Evolutionary conservation across 768 basidiomycete species (phyloP).

Genomic region (Sarcodon aspratus): DNA sequence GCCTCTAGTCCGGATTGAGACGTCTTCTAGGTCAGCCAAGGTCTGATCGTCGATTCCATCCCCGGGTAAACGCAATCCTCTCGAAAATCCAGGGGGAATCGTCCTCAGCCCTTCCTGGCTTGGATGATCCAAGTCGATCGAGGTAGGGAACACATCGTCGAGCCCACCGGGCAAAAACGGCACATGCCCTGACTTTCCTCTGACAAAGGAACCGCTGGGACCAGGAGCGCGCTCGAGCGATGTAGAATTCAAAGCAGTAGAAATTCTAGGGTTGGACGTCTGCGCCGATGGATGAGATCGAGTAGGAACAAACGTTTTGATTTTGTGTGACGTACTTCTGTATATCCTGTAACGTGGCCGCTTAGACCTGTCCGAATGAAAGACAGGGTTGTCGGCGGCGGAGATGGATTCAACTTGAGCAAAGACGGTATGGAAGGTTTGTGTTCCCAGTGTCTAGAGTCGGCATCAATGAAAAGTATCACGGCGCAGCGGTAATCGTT

Average conservation of each 20-base stretch:
- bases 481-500: not conserved
- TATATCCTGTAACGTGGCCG: conserved; percentile 72
- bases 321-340: conserved; percentile 41
- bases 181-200: conserved; percentile 87
- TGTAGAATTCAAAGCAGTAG: conserved; percentile 74
- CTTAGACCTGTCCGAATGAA: conserved; percentile 73
- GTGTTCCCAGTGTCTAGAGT: conserved; percentile 60
- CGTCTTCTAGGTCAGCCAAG: conserved; percentile 19
- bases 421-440: conserved; percentile 50
- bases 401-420: conserved; percentile 53
- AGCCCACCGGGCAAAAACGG: conserved; percentile 95
- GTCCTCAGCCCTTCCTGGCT: conserved; percentile 36
- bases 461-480: not conserved
- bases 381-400: conserved; percentile 61
- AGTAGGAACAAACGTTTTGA: not conserved
- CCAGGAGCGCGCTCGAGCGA: conserved; percentile 80
- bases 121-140: conserved; percentile 20
- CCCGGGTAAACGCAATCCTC: conserved; percentile 65
- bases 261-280: conserved; percentile 42
- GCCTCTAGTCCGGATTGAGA: not conserved
- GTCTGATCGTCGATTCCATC: conserved; percentile 31
- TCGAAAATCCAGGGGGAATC: conserved; percentile 71
- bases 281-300: conserved; percentile 13
- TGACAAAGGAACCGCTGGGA: conserved; percentile 69
- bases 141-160: conserved; percentile 36